These are phyloP conservation scores for Hansenula lynferdii DNA, from an alignment of 1,139 yeast species.

Conservation along the genomic window DNA sequence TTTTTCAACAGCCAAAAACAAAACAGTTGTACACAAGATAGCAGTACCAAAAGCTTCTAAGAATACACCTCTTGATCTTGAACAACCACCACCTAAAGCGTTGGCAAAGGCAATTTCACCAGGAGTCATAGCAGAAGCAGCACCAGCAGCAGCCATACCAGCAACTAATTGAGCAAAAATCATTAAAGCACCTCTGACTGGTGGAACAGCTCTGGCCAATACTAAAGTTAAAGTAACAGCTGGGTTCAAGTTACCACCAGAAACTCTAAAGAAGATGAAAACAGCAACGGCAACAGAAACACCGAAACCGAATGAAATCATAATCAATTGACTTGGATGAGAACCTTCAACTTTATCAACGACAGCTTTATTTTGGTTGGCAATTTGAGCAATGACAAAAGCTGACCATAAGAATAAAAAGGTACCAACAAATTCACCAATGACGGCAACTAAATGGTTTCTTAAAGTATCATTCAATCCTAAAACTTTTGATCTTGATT, in stretches of 20 bases:
- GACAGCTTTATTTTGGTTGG: slow-evolving; percentile 58
- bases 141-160: slow-evolving; percentile 93
- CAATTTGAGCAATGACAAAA: slow-evolving; percentile 77
- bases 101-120: slow-evolving; percentile 74
- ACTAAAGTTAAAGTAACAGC: slow-evolving; percentile 76
- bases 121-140: slow-evolving; percentile 84
- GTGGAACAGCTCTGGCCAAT: slow-evolving; percentile 68
- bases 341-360: slow-evolving; percentile 35
- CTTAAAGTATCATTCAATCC: slow-evolving; percentile 38
- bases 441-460: slow-evolving; percentile 48
- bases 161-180: slow-evolving; percentile 68
- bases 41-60: slow-evolving; percentile 81
- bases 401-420: slow-evolving; percentile 82
- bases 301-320: slow-evolving; percentile 88
- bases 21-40: slow-evolving; percentile 68
- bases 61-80: slow-evolving; percentile 73
- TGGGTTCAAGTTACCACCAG: slow-evolving; percentile 91
- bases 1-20: slow-evolving; percentile 83
- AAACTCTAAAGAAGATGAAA: slow-evolving; percentile 69
- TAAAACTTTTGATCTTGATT: slow-evolving; percentile 22
- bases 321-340: slow-evolving; percentile 63
- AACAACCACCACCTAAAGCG: slow-evolving; percentile 65
- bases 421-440: slow-evolving; percentile 81
- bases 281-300: slow-evolving; percentile 77
- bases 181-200: slow-evolving; percentile 65